Evolutionary conservation across 2,329 filamentous ascomycete species (phyloP).

Genomic region (Paecilomyces variotii): DNA sequence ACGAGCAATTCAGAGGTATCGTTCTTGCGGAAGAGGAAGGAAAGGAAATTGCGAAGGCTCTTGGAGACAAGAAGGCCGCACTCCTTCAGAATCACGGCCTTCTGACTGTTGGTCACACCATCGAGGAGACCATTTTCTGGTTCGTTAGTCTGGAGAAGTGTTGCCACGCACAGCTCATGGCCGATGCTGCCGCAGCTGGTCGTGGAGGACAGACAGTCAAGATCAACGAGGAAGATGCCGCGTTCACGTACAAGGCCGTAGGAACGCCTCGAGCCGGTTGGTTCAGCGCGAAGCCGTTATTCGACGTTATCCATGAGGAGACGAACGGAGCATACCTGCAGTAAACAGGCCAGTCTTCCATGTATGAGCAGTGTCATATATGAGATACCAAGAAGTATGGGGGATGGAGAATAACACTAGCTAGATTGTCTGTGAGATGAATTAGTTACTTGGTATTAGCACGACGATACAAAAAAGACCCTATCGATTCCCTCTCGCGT

Average conservation of each 20-base stretch:
- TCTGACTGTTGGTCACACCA: constrained; percentile 41
- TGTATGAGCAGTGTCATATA: neutral
- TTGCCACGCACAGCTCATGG: constrained; percentile 46
- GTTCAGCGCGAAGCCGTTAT: constrained; percentile 64
- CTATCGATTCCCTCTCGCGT: no score
- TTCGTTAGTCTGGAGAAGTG: constrained; percentile 48
- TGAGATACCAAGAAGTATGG: neutral
- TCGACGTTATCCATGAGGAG: constrained; percentile 61
- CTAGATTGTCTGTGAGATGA: neutral
- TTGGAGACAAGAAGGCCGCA: constrained; percentile 45
- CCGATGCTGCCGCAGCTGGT: constrained; percentile 46
- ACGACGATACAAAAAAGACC: neutral
- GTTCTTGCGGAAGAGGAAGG: constrained; percentile 48
- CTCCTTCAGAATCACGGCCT: constrained; percentile 49
- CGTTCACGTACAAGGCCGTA: constrained; percentile 58
- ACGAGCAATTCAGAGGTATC: constrained; percentile 46
- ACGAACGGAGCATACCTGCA: constrained; percentile 49
- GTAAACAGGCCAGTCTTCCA: constrained; percentile 15
- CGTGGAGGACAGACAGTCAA: constrained; percentile 57
- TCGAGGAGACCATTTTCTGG: constrained; percentile 48
- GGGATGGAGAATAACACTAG: neutral
- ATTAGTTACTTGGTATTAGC: neutral
- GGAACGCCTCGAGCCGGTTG: constrained; percentile 56
- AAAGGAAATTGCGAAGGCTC: constrained; percentile 41
- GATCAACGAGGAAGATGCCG: constrained; percentile 60